phyloP scores from a whole-genome alignment of 2,329 filamentous ascomycete species.

The Didymellaceae sp. region DNA sequence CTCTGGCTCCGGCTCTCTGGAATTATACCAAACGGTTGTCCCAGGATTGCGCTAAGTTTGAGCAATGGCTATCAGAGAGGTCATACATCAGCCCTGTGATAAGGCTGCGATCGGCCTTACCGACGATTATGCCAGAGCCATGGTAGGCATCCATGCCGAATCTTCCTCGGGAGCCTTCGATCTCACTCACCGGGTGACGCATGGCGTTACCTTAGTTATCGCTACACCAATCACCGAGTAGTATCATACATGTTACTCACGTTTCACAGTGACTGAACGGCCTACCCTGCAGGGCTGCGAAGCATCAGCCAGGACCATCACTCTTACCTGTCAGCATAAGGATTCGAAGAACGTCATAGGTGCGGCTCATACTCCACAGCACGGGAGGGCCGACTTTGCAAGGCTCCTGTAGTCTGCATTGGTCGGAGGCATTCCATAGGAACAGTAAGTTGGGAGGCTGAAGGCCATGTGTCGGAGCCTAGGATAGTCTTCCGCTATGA shows the following conservation, averaged over 20 bases:
- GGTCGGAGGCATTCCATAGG: background rate
- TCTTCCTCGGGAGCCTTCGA: constrained; percentile 21
- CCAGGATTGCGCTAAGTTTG: constrained; percentile 6
- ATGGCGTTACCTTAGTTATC: constrained; percentile 20
- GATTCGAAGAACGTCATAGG: constrained; percentile 32
- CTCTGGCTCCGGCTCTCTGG: too few species aligned
- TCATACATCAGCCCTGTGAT: constrained; percentile 14
- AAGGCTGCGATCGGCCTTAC: constrained; percentile 19
- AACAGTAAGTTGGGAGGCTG: constrained; percentile 5
- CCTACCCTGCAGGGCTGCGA: constrained; percentile 26
- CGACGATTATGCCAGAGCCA: constrained; percentile 28
- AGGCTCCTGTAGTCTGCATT: constrained; percentile 4
- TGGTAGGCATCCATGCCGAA: constrained; percentile 39
- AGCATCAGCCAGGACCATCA: constrained; percentile 17
- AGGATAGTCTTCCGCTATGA: background rate
- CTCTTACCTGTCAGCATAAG: constrained; percentile 26
- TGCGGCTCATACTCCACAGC: constrained; percentile 20
- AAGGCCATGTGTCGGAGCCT: constrained; percentile 12
- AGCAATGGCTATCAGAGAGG: background rate
- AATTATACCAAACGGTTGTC: constrained; percentile 10
- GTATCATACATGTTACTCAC: constrained; percentile 8
- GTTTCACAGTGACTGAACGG: constrained; percentile 13
- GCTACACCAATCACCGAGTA: constrained; percentile 16
- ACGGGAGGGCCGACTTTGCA: constrained; percentile 40
- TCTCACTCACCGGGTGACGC: constrained; percentile 22